Percentiles rank a stretch among this genome's conserved stretches.
Evolutionary conservation across 768 basidiomycete species (phyloP).

Genomic region (Lyophyllum semitale): DNA sequence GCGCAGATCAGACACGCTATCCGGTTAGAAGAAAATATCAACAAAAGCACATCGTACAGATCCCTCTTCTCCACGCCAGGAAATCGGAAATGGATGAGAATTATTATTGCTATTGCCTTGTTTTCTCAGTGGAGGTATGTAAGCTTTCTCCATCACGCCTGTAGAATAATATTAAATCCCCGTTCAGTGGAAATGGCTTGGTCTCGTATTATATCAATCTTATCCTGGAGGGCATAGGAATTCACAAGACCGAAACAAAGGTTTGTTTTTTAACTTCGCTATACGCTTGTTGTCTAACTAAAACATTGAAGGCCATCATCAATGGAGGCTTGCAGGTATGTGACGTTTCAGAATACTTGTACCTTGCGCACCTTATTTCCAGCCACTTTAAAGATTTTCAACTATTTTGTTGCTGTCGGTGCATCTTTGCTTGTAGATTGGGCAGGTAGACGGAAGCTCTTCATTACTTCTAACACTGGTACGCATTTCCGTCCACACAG

Average conservation of each 20-base stretch:
- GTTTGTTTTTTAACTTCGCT: slow-evolving; percentile 11
- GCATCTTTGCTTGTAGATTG: slow-evolving; percentile 68
- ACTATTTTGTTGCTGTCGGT: slow-evolving; percentile 56
- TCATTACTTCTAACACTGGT: slow-evolving; percentile 63
- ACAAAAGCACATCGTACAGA: slow-evolving; percentile 47
- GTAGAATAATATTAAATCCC: background rate
- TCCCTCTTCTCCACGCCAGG: slow-evolving; percentile 63
- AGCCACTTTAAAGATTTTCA: slow-evolving; percentile 48
- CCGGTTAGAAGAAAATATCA: slow-evolving; percentile 58
- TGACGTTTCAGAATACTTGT: background rate
- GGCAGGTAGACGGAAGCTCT: slow-evolving; percentile 68
- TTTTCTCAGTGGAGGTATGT: slow-evolving; percentile 76
- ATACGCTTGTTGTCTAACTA: background rate
- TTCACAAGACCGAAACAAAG: slow-evolving; percentile 51
- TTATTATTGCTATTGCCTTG: slow-evolving; percentile 66
- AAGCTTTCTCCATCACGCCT: background rate
- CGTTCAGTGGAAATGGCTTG: slow-evolving; percentile 60
- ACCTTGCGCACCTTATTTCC: background rate
- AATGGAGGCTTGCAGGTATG: slow-evolving; percentile 62
- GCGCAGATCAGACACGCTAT: slow-evolving; percentile 74
- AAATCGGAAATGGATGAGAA: slow-evolving; percentile 67
- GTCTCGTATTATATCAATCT: slow-evolving; percentile 76
- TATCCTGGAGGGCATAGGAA: slow-evolving; percentile 65
- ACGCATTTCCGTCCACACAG: slow-evolving; percentile 4
- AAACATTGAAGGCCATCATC: slow-evolving; percentile 40